Evolutionary conservation across 305 asterid genomes (phyloP), one percentile per base, ranked within the genome.

Genomic region (Rubia peregrina): DNA sequence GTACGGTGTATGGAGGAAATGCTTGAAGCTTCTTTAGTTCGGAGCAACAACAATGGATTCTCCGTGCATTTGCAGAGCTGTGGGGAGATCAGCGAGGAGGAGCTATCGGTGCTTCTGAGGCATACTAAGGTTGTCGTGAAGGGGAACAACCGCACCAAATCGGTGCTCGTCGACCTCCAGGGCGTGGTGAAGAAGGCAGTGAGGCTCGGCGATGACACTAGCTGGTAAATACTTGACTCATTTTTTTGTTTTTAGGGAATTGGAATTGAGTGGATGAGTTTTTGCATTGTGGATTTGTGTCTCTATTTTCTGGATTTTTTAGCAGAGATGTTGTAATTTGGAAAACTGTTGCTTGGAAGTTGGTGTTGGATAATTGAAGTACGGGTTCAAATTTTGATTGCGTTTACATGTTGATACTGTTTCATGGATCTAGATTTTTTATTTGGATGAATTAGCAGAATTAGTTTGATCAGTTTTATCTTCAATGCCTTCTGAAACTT

Each of bases 141-240:
- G 3, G 61, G 84, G 6, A 49, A 49, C 55, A 92, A 92, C 79
- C 86, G 98, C 51, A 92, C 98, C 0, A 92, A 92, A 81, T 88
- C 96, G 36, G 98, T 92, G 24, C 83, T 92, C 73, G 98, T 92
- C 70, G 98, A 96, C 1, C 92, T 89, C 68, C 89, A 84, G 26
- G 97, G 97, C 62, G 97, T 90, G 40, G 97, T 88, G 63, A 88
- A 88, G 88, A 88, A 90, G 63, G 97, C 95, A 60, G 96, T 90
- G 60, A 95, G 97, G 33, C 96, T 89, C 68, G 97, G 97, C 41
- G 96, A 64, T 91, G 93, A 91, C 96, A 91, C 77, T 91, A 96
- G 97, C 97, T 91, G 93, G 93, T 91, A 17, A 13, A 13, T 9
- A 42, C 24, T 40, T 5, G 51, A 36, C 5, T 59, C n/a, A n/a